Evolutionary conservation across 176 grass and related monocot species (phyloP).

Genomic region (Panicum miliaceum): DNA sequence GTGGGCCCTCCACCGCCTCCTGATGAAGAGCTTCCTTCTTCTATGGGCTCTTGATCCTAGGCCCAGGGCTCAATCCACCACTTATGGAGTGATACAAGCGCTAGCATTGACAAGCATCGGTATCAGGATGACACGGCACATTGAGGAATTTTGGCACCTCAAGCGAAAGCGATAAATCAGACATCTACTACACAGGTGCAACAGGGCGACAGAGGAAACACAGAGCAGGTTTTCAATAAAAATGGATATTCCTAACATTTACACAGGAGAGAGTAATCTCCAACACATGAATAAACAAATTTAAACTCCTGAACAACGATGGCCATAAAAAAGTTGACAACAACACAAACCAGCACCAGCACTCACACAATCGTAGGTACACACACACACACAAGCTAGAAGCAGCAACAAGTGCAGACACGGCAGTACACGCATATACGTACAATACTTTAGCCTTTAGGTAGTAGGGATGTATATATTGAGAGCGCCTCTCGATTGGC

Average conservation of each 20-base stretch:
- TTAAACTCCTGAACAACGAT: constrained; percentile 20
- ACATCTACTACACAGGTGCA: no score
- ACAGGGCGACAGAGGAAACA: neutral
- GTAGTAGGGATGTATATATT: neutral
- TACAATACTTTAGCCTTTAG: neutral
- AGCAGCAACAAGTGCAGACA: neutral
- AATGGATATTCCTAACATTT: constrained; percentile 25
- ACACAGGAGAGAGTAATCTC: constrained; percentile 3
- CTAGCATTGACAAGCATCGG: no score
- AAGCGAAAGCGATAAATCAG: no score
- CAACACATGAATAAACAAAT: neutral
- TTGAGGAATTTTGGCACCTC: no score
- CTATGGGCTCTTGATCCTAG: neutral
- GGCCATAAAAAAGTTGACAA: neutral
- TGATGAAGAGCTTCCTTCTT: neutral
- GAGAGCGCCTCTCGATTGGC: neutral
- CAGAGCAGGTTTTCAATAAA: neutral
- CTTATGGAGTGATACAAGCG: neutral
- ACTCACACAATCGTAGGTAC: neutral
- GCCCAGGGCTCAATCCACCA: neutral
- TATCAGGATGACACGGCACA: no score
- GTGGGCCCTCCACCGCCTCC: neutral
- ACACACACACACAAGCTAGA: constrained; percentile 16
- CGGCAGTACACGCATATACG: neutral
- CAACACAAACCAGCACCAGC: neutral